Evolutionary conservation across 2,329 filamentous ascomycete genomes (phyloP).

Genomic region (Ophiostoma perfectum): DNA sequence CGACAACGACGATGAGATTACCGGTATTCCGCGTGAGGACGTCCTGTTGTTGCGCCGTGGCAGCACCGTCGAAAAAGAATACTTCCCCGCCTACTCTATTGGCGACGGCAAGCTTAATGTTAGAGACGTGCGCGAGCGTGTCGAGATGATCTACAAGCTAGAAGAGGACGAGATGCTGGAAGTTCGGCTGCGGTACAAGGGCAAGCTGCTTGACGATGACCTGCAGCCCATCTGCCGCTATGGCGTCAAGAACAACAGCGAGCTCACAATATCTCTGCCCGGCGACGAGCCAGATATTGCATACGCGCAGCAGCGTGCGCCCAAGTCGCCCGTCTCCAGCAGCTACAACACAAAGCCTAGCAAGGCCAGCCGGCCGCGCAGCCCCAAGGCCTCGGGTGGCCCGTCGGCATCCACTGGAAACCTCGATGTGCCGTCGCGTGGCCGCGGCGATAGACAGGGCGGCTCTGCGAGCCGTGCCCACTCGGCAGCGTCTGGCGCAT

Average conservation of each 20-base stretch:
- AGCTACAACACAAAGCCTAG: slow-evolving; percentile 31
- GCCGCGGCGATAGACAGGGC: slow-evolving; percentile 33
- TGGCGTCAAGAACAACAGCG: slow-evolving; percentile 57
- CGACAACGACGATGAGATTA: slow-evolving; percentile 26
- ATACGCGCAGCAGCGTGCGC: neutral
- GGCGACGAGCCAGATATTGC: slow-evolving; percentile 37
- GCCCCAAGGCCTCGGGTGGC: slow-evolving; percentile 15
- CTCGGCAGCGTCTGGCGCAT: slow-evolving; percentile 31
- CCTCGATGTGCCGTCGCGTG: slow-evolving; percentile 33
- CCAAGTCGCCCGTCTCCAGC: neutral
- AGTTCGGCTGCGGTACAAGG: slow-evolving; percentile 69
- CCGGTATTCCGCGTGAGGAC: slow-evolving; percentile 54
- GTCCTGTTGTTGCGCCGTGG: slow-evolving; percentile 65
- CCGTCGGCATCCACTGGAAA: slow-evolving; percentile 33
- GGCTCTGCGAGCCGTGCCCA: slow-evolving; percentile 36
- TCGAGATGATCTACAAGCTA: slow-evolving; percentile 60
- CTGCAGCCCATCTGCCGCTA: slow-evolving; percentile 52
- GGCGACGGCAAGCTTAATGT: slow-evolving; percentile 66
- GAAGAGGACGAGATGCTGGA: slow-evolving; percentile 46
- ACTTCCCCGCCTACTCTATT: slow-evolving; percentile 71
- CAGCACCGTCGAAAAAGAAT: slow-evolving; percentile 59
- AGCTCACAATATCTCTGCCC: slow-evolving; percentile 54
- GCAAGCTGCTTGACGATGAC: slow-evolving; percentile 62
- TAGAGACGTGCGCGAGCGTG: slow-evolving; percentile 60
- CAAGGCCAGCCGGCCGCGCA: slow-evolving; percentile 28